phyloP scores from a whole-genome alignment of 495 filamentous ascomycete genomes.

The Mytilinidion resinicola region DNA sequence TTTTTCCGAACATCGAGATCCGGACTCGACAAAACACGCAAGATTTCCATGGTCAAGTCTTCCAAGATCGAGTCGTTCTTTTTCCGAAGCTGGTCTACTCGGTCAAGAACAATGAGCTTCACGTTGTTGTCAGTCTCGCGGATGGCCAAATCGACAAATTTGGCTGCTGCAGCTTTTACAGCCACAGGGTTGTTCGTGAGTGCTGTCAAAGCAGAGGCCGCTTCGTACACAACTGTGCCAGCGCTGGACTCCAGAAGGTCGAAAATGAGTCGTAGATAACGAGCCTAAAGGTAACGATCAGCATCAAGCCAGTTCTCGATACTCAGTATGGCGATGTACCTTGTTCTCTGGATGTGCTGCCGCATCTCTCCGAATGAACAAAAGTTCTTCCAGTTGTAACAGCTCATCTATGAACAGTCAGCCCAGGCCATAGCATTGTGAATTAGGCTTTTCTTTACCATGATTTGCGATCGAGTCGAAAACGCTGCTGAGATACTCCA shows the following conservation, averaged over 20 bases:
- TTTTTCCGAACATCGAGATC: slow-evolving; percentile 96
- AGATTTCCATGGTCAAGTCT: slow-evolving; percentile 95
- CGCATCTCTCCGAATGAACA: slow-evolving; percentile 98
- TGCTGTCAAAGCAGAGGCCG: slow-evolving; percentile 83
- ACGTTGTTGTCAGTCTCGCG: slow-evolving; percentile 99
- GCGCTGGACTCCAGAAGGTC: slow-evolving; percentile 90
- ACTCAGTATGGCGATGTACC: slow-evolving; percentile 38
- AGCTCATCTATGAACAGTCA: slow-evolving; percentile 58
- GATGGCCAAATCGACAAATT: slow-evolving; percentile 94
- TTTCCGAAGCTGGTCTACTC: slow-evolving; percentile 82
- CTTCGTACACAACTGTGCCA: slow-evolving; percentile 95
- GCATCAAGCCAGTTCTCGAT: background rate
- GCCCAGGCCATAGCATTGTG: no score
- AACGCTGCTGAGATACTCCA: slow-evolving; percentile 82
- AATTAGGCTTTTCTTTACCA: no score
- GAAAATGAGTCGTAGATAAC: slow-evolving; percentile 91
- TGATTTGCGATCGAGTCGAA: slow-evolving; percentile 93
- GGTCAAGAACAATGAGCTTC: slow-evolving; percentile 93
- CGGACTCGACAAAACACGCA: slow-evolving; percentile 91
- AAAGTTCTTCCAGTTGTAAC: slow-evolving; percentile 84
- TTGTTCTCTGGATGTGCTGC: slow-evolving; percentile 90
- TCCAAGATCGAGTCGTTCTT: slow-evolving; percentile 92
- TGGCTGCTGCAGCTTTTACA: slow-evolving; percentile 90
- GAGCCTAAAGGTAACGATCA: slow-evolving; percentile 47
- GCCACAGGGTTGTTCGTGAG: slow-evolving; percentile 80